Base-by-base conservation (phyloP, 2,329 filamentous ascomycete species). In the Cercospora nicotianae region DNA sequence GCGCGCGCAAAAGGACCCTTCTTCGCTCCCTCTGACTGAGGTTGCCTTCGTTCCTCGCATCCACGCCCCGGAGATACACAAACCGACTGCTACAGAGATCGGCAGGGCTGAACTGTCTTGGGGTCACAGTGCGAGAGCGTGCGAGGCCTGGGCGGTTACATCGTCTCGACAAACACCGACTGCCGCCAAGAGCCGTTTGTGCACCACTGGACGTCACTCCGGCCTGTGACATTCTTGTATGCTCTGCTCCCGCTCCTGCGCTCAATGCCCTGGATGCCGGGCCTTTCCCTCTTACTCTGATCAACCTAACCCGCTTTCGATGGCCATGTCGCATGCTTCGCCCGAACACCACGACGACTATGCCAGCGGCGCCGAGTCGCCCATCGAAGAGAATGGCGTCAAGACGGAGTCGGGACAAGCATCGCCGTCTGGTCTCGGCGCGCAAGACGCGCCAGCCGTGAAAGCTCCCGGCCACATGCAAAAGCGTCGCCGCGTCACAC, bases 401-500 rank as follows among this genome's bases (percentile, higher is more conserved):
- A 78, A 78, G 69, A 72, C 72, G 20, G 75, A 77, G 60, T 71
- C 70, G 31, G 69, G 69, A 30, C 69, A 72, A 20, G 66, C 72
- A 20, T 76, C 75, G 60, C 75, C 75, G 4, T 68, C 68, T 12
- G 48, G 65, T 58, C 64, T 65, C 57, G 63, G 30, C 28, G 69
- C 67, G 13, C 70, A 67, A 45, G 72, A 65, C 67, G 69, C 67
- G 55, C 65, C 69, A 18, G 63, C 64, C 36, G 68, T 69, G 16
- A 77, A 76, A 61, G 55, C 72, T 9, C 59, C 70, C 23, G 69
- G 69, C 10, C 76, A 77, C 33, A 65, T 77, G 36, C 77, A 79
- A 71, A 96, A 96, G 79, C 85, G 93, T 66, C 91, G 91, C 4
- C 94, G 96, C 78, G 92, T 96, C 3, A 96, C 93, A 4, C 87